Percentiles rank a stretch among this genome's conserved stretches.
Evolutionary conservation across 192 early-diverging fungal genomes (phyloP).

Genomic region (Backusella circina): DNA sequence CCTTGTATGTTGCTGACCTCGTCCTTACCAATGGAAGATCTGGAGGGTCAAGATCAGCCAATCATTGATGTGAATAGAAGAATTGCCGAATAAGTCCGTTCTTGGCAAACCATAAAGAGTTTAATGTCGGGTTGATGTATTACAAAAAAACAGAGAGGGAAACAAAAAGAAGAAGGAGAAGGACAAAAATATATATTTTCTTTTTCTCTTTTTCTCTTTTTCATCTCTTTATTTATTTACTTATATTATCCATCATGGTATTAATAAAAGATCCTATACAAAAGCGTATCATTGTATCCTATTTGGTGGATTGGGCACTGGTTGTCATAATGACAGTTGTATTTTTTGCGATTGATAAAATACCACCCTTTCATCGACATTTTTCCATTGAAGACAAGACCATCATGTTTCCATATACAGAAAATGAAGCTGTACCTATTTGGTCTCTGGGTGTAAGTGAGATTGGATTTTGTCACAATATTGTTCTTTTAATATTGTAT

Average conservation of each 20-base stretch:
- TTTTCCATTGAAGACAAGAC: constrained; percentile 68
- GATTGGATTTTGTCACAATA: no score
- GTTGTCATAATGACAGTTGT: constrained; percentile 50
- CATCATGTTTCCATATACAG: constrained; percentile 57
- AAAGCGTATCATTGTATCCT: constrained; percentile 5
- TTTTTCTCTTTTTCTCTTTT: not conserved
- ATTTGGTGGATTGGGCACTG: constrained; percentile 31
- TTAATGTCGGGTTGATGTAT: not conserved
- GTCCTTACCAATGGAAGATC: constrained; percentile 16
- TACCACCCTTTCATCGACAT: constrained; percentile 64
- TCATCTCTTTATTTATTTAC: not conserved
- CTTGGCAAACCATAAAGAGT: not conserved
- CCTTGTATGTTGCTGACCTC: constrained; percentile 43
- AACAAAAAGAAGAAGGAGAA: not conserved
- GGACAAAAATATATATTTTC: not conserved
- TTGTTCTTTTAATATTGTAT: no score
- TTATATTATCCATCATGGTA: not conserved
- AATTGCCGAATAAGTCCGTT: constrained; percentile 3
- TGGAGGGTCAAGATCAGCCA: constrained; percentile 9
- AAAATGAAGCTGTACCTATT: constrained; percentile 41
- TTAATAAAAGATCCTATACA: not conserved
- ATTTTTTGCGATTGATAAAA: constrained; percentile 52
- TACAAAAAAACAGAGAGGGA: not conserved
- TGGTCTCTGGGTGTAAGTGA: constrained; percentile 32
- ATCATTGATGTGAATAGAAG: constrained; percentile 7